These are phyloP conservation scores for Trichoderma guizhouense DNA, from an alignment of 2,329 filamentous ascomycete species.

Conservation along the genomic window DNA sequence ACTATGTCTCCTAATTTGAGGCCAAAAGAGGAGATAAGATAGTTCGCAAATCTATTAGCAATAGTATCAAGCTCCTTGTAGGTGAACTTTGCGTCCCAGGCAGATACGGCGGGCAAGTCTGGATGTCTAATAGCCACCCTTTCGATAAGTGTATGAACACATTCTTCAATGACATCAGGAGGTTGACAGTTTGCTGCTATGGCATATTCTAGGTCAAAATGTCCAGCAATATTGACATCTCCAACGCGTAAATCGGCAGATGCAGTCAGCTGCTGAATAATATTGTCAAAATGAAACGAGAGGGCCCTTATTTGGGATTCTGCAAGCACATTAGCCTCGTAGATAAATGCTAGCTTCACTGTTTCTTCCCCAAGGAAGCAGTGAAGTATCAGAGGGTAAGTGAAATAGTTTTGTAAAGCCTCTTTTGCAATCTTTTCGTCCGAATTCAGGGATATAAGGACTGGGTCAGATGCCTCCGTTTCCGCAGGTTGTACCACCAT, in stretches of 20 bases:
- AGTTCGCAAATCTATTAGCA: background rate
- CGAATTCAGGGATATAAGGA: background rate
- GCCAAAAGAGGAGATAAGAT: background rate
- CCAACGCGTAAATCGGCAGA: background rate
- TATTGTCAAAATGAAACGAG: slow-evolving; percentile 4
- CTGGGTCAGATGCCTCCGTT: background rate
- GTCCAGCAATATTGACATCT: background rate
- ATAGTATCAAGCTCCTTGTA: slow-evolving; percentile 20
- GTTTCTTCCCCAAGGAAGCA: background rate
- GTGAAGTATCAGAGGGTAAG: slow-evolving; percentile 7
- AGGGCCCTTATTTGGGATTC: background rate
- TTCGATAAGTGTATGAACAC: background rate
- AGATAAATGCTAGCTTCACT: background rate
- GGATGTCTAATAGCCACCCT: background rate
- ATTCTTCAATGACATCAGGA: background rate
- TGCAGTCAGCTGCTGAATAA: background rate
- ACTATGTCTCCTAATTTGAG: slow-evolving; percentile 25
- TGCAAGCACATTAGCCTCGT: background rate
- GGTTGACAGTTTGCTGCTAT: background rate
- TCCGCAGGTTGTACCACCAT: slow-evolving; percentile 17
- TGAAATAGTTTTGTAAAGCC: slow-evolving; percentile 6
- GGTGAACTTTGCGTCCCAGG: slow-evolving; percentile 25
- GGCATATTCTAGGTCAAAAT: background rate
- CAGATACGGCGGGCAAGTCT: slow-evolving; percentile 9
- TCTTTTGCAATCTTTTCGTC: background rate